These are phyloP conservation scores for Fennellomyces sp. DNA, from an alignment of 371 early-diverging fungal genomes.

Conservation along the genomic window DNA sequence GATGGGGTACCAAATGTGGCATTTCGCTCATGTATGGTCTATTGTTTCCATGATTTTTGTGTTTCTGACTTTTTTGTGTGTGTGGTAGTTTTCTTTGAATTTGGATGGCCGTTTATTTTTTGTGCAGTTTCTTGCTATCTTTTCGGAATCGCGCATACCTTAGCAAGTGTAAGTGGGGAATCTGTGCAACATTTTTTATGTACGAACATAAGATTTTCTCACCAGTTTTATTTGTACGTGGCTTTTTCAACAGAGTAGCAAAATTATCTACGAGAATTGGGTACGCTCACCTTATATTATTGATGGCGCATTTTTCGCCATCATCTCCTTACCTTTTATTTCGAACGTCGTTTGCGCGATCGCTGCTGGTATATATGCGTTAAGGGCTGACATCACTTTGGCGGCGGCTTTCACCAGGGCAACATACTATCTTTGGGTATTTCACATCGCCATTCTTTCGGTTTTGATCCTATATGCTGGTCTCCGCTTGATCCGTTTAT, in stretches of 20 bases:
- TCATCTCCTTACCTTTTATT: constrained; percentile 30
- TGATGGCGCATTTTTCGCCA: constrained; percentile 21
- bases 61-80: not conserved
- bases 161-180: constrained; percentile 32
- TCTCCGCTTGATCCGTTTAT: constrained; percentile 18
- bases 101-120: constrained; percentile 46
- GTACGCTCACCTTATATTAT: constrained; percentile 20
- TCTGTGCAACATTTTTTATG: not conserved
- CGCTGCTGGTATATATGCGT: constrained; percentile 28
- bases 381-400: constrained; percentile 14
- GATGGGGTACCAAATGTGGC: constrained; percentile 13
- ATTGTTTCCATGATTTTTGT: not conserved
- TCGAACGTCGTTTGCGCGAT: constrained; percentile 33
- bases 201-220: not conserved
- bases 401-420: constrained; percentile 28
- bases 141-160: constrained; percentile 44
- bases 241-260: constrained; percentile 26
- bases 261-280: constrained; percentile 26
- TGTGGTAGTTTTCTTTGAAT: constrained; percentile 38
- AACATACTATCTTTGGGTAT: constrained; percentile 26
- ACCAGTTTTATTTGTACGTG: not conserved
- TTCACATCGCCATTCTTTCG: constrained; percentile 10
- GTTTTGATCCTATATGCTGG: constrained; percentile 17
- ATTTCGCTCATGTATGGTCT: constrained; percentile 23
- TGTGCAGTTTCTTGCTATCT: constrained; percentile 39